Evolutionary conservation across 2,329 filamentous ascomycete genomes (phyloP), one percentile per base, ranked within the genome.

Genomic region (Pseudogymnoascus sp.): DNA sequence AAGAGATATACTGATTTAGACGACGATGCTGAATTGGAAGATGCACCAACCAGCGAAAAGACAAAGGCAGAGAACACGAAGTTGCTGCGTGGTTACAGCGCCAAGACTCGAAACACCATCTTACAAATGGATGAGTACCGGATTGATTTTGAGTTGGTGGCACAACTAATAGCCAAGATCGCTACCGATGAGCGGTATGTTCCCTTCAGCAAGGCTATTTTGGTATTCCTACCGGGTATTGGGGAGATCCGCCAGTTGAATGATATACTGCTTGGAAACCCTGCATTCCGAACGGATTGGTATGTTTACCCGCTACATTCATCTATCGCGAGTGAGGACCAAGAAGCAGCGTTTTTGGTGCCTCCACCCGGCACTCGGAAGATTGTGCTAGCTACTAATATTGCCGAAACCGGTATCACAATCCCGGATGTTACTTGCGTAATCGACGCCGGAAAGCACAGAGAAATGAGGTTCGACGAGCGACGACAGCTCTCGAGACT

Each of bases 381-480:
- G 76, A 94, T 99, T 66, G 93, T 99, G 1, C 82, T 99, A 61
- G 92, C 94, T 1, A 99, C 94, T 12, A 99, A 99, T 71, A 99
- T 99, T 73, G 94, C 94, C 4, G 94, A 99, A 74, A 99, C 94
- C 0, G 94, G 94, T 78, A 96, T 99, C 71, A 99, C 94, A 0
- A 99, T 99, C 67, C 94, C 94, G 1, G 94, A 99, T 72, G 90
- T 99, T 31, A 97, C 94, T 0, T 96, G 92, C 69, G 94, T 99
- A 52, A 89, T 99, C 63, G 94, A 99, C 73, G 92, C 92, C 0
- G 94, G 94, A 62, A 97, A 96, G 74, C 93, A 97, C 74, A 92
- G 95, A 67, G 93, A 96, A 74, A 97, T 97, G 93, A 82, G 93
- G 29, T 97, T 96, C 69, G 93, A 99, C 71, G 94, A 99, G 76